These are phyloP conservation scores for Jamesozyma piceae DNA, from an alignment of 805 yeast species.

Conservation along the genomic window DNA sequence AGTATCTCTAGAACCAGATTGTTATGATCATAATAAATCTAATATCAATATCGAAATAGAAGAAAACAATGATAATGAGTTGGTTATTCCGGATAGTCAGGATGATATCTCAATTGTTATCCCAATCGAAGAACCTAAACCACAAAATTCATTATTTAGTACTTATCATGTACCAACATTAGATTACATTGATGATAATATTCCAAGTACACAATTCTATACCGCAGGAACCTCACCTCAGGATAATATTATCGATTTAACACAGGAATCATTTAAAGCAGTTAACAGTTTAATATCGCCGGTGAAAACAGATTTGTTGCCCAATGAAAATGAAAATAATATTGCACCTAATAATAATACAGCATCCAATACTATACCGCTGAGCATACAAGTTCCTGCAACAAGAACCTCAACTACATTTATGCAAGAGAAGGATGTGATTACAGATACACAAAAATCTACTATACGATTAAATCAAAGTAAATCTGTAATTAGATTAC, in stretches of 20 bases:
- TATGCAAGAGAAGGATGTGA: neutral
- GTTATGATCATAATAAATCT: neutral
- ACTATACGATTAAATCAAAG: neutral
- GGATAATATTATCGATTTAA: slow-evolving; percentile 20
- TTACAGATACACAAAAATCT: neutral
- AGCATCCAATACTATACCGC: neutral
- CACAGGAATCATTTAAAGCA: slow-evolving; percentile 25
- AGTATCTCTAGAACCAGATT: neutral
- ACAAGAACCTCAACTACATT: slow-evolving; percentile 21
- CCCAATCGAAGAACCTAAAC: slow-evolving; percentile 5
- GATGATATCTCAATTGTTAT: slow-evolving; percentile 5
- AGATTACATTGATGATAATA: neutral
- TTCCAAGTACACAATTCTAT: neutral
- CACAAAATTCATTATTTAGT: neutral
- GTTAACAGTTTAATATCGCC: slow-evolving; percentile 25
- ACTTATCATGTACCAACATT: neutral
- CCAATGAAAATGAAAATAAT: neutral
- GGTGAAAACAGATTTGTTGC: slow-evolving; percentile 8
- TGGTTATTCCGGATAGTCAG: slow-evolving; percentile 5
- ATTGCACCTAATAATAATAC: neutral
- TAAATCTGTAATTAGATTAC: too few relatives aligned
- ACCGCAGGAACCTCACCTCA: neutral
- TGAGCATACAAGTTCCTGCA: slow-evolving; percentile 25
- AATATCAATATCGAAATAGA: neutral
- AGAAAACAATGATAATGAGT: neutral